Conservation (phyloP, 2,329 filamentous ascomycete genomes). For the Aspergillus fructus region DNA sequence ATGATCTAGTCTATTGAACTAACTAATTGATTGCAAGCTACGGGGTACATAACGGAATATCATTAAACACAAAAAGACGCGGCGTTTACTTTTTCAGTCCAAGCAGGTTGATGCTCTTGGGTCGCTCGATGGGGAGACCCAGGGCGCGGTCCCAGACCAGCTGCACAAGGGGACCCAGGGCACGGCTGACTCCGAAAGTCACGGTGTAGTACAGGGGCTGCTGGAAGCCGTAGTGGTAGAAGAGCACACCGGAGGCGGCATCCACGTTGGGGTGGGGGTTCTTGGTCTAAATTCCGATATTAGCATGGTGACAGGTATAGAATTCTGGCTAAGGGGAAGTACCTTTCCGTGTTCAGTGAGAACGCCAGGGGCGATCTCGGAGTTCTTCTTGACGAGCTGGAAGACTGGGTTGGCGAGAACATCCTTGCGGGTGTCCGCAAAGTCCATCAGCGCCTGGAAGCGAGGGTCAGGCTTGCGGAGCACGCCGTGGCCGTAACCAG, state of each 20-base stretch:
- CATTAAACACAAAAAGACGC: background rate
- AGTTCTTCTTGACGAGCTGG: conserved; percentile 91
- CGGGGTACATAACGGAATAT: background rate
- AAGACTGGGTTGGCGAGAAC: conserved; percentile 88
- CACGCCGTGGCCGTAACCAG: conserved; percentile 93
- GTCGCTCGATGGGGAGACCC: conserved; percentile 92
- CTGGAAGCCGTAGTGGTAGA: conserved; percentile 97
- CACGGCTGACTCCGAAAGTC: conserved; percentile 66
- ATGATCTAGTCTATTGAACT: conserved; percentile 7
- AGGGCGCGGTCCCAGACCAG: conserved; percentile 94
- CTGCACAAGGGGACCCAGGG: conserved; percentile 85
- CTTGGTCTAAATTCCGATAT: conserved; percentile 62
- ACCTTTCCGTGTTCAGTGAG: conserved; percentile 91
- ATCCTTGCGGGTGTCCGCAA: conserved; percentile 78
- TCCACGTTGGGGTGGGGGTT: conserved; percentile 98
- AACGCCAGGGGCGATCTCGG: conserved; percentile 83
- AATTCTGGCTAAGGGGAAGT: conserved; percentile 12
- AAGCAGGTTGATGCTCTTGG: conserved; percentile 94
- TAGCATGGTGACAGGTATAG: background rate
- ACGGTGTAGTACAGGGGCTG: conserved; percentile 92
- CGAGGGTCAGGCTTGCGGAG: conserved; percentile 95
- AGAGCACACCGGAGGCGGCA: conserved; percentile 86
- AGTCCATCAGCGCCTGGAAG: conserved; percentile 96
- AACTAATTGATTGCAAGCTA: background rate
- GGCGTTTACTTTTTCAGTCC: conserved; percentile 66